phyloP scores from a whole-genome alignment of 768 basidiomycete genomes.

The Lactarius deliciosus region DNA sequence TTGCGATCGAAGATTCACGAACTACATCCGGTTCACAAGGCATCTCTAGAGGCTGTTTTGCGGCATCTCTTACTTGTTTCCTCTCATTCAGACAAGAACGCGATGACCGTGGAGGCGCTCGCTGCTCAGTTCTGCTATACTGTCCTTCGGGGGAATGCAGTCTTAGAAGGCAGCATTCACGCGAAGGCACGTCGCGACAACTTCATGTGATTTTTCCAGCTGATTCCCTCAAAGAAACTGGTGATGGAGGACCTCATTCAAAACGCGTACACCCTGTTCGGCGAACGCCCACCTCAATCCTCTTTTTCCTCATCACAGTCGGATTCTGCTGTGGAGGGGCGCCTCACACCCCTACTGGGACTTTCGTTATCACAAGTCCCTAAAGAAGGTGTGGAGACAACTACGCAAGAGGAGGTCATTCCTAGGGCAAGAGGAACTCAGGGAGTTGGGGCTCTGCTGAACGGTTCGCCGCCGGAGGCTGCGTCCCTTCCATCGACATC shows the following conservation, averaged over 20 bases:
- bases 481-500: neutral
- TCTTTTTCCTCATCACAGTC: neutral
- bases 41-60: neutral
- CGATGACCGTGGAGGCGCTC: neutral
- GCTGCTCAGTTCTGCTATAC: slow-evolving; percentile 1
- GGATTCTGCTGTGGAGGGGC: neutral
- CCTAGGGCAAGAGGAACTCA: neutral
- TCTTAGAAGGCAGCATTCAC: neutral
- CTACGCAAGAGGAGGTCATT: neutral
- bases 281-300: neutral
- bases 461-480: neutral
- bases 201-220: neutral
- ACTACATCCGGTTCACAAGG: neutral
- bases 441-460: neutral
- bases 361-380: neutral
- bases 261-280: neutral
- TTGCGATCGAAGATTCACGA: neutral
- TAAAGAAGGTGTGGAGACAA: neutral
- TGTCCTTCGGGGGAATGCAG: neutral
- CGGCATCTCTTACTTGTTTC: neutral
- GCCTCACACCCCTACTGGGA: neutral
- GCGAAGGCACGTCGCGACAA: neutral
- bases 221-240: neutral
- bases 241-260: neutral
- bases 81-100: neutral